These are phyloP conservation scores for Cyclocybe cylindracea DNA, from an alignment of 768 basidiomycete genomes.

Conservation along the genomic window DNA sequence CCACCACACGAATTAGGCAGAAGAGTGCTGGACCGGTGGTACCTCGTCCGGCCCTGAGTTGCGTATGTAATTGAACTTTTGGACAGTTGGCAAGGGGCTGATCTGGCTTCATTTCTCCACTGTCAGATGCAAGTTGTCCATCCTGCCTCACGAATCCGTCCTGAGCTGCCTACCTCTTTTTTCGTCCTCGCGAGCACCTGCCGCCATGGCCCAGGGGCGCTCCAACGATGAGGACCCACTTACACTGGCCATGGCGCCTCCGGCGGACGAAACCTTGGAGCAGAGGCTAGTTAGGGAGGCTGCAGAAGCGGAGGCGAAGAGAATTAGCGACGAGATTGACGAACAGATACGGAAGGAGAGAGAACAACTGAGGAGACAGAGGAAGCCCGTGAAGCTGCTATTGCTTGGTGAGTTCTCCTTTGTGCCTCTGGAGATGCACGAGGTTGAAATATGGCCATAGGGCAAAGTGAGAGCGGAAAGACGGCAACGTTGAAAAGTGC, in stretches of 20 bases:
- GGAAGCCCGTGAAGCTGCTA: slow-evolving; percentile 71
- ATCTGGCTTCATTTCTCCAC: no score
- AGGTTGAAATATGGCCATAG: slow-evolving; percentile 24
- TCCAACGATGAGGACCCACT: slow-evolving; percentile 61
- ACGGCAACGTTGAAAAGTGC: slow-evolving; percentile 79
- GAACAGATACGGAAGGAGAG: slow-evolving; percentile 67
- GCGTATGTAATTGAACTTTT: no score
- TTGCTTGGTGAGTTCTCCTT: slow-evolving; percentile 53
- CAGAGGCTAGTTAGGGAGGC: slow-evolving; percentile 55
- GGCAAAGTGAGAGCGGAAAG: slow-evolving; percentile 78
- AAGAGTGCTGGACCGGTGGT: no score
- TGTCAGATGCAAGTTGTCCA: no score
- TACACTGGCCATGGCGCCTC: slow-evolving; percentile 59
- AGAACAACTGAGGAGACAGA: slow-evolving; percentile 57
- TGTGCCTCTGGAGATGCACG: neutral
- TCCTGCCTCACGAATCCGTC: no score
- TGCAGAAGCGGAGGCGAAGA: slow-evolving; percentile 63
- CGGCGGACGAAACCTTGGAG: slow-evolving; percentile 60
- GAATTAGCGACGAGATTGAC: slow-evolving; percentile 75
- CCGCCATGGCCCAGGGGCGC: slow-evolving; percentile 17
- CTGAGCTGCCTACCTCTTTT: no score
- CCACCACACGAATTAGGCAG: no score
- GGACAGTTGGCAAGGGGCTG: no score
- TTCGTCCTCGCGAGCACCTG: no score
- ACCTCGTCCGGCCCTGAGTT: no score